phyloP scores from a whole-genome alignment of 148 eudicot species.

The Polygonum aviculare region DNA sequence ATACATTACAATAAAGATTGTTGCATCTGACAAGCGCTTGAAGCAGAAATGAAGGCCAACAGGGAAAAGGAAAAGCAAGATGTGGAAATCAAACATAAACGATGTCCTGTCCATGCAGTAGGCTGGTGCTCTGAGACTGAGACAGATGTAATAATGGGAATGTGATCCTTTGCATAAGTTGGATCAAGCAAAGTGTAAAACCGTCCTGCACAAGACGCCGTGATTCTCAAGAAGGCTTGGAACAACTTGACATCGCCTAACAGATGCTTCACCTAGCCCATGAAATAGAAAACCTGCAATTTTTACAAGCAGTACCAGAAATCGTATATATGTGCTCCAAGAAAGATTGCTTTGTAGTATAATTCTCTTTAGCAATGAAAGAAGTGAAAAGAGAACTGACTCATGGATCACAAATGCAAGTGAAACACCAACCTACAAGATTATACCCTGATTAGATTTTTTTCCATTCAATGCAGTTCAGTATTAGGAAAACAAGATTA shows the following conservation, averaged over 20 bases:
- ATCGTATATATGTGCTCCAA: no score
- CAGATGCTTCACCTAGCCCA: conserved; percentile 85
- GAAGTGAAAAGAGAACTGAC: no score
- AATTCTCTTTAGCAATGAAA: no score
- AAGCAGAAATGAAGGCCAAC: conserved; percentile 97
- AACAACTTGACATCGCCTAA: conserved; percentile 69
- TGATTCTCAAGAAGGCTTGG: conserved; percentile 76
- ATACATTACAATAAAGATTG: conserved; percentile 93
- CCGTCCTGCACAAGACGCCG: conserved; percentile 70
- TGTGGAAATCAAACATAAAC: conserved; percentile 97
- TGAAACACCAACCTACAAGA: no score
- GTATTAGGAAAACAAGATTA: no score
- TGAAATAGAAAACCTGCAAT: conserved; percentile 81
- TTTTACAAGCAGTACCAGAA: no score
- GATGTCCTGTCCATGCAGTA: conserved; percentile 84
- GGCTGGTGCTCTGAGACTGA: conserved; percentile 83
- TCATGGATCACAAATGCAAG: no score
- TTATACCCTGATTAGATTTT: no score
- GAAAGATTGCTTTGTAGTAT: no score
- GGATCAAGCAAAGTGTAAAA: no score
- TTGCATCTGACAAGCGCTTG: conserved; percentile 89
- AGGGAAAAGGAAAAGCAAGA: conserved; percentile 83
- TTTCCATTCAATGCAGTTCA: no score
- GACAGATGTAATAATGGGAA: conserved; percentile 94
- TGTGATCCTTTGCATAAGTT: no score